Base-by-base conservation (phyloP, 495 filamentous ascomycete species). In the Tuber indicum region DNA sequence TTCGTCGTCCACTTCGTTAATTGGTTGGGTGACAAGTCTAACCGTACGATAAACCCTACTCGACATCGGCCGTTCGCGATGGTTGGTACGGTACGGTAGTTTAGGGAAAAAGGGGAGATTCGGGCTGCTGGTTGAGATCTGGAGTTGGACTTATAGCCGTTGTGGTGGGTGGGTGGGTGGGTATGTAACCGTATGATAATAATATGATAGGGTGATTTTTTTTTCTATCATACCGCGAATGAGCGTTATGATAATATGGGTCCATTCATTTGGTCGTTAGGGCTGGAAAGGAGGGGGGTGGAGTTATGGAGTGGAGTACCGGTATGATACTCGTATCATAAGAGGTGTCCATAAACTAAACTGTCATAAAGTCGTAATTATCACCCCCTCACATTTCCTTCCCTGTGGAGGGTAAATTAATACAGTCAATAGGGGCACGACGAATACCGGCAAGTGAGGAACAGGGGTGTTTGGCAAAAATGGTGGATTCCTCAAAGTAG, bases 361-460 rank as follows among this genome's bases (percentile, higher is more conserved):
- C 26, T 36, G 58, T 66, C 58, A 36, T 66, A 66, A 66, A 66
- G 58, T 66, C 58, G 58, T 66, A 66, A 36, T 66, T 36, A 66
- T 66, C 58, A 36, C 58, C 58, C 58, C 26, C 36, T 66, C 58
- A 36, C 58, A 62, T 58, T 26, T 36, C n/a, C 4, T 16, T 36
- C 5, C 58, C 17, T 17, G 58, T 32, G 58, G 26, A 32, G 52
- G n/a, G 23, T 62, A n/a, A n/a, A n/a, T n/a, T n/a, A 62, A 32
- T 26, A 62, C 42, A 7, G 42, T 43, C 42, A 43, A 43, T 6
- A 43, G 3, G 42, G 42, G 6, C 42, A 43, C 42, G 42, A 43
- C 42, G 42, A 10, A 10, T 43, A 43, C 42, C 42, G 7, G 42
- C 42, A 7, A 5, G 42, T 43, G 6, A 43, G 7, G 9, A 43